Evolutionary conservation across 768 basidiomycete genomes (phyloP), one percentile per base, ranked within the genome.

Genomic region (Leccinum variicolor): DNA sequence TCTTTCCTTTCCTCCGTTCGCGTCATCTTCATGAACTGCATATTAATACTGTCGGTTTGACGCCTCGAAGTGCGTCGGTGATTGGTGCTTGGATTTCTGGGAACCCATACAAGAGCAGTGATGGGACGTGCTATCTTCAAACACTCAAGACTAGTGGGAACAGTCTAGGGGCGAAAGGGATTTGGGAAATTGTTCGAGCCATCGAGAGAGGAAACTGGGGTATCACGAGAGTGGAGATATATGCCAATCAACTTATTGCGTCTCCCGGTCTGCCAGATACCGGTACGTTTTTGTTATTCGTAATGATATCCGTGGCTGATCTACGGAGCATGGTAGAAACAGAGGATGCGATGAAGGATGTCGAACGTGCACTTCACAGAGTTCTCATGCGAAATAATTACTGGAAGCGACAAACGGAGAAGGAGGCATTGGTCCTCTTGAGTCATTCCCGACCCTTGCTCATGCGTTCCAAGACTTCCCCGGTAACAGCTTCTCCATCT

Each of bases 131-230:
- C 56, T 71, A 72, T 15, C 73, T 88, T 17, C 73, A 76, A 50
- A 75, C 69, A 2, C 73, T 88, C 47, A 80, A 78, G 60, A 76
- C 80, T 56, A 87, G 79, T 66, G 82, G 80, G n/a, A 89, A 89
- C 60, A 69, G 68, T 17, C 73, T 89, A 1, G 83, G 81, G 5
- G 69, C 75, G 31, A 74, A 69, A 1, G 80, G 76, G 1, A 76
- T 85, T 28, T 71, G 70, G 56, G 67, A 75, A 13, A 79, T 89
- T 46, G 68, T 84, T 25, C 71, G 72, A 31, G 79, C 80, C 21
- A 74, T 86, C 6, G 71, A 79, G 56, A 70, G 62, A 31, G 63
- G 73, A 36, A 87, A 87, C 65, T 84, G 78, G 69, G 71, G 75
- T 3, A 70, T 89, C 14, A 66, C 72, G 23, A 74, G 69, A 43